Base-by-base conservation (phyloP, 129 eudicot genomes). In the Escallonia rubra region DNA sequence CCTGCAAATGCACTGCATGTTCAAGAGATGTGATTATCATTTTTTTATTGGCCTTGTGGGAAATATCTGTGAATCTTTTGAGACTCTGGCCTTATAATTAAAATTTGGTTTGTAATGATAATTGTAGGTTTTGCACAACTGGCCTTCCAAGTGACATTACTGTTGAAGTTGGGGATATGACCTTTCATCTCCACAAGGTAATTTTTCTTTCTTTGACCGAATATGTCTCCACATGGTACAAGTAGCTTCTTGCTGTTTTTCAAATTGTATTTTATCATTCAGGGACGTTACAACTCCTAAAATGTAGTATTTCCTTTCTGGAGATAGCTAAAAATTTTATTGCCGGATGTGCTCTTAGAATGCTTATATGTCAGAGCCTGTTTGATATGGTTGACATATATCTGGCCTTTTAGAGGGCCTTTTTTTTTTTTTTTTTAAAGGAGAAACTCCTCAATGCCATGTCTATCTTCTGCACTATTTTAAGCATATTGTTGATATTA, bases 131-230 rank as follows among this genome's bases (percentile, higher is more conserved):
- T 75, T 90, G 95, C 89, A 84, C 95, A 64, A 84, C 91, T 4
- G 97, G 97, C 68, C 95, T 90, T 53, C 97, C 97, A 66, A 90
- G 97, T 76, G 97, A 90, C 74, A 78, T 90, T 16, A 77, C 74
- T 16, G 97, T 90, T 64, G 97, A 90, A 82, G 95, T 90, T 65
- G 91, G 80, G 73, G 95, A 84, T 59, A 90, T 90, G 97, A 79
- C 95, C 60, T 90, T 86, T 77, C 95, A 90, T 80, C 97, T 90
- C 68, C 97, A 87, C 86, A 90, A 90, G 95, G 97, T 90, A 87
- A 64, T n/a, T 7, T 69, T 61, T 43, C 4, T 45, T 47, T 34
- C 15, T 16, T 23, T 57, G 14, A 59, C 48, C 42, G 38, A 10
- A 12, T 34, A 16, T 2, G 13, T 16, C 4, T 53, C 63, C 2